Conservation (phyloP, 164 flowering plant genomes). For the Litsea cubeba region DNA sequence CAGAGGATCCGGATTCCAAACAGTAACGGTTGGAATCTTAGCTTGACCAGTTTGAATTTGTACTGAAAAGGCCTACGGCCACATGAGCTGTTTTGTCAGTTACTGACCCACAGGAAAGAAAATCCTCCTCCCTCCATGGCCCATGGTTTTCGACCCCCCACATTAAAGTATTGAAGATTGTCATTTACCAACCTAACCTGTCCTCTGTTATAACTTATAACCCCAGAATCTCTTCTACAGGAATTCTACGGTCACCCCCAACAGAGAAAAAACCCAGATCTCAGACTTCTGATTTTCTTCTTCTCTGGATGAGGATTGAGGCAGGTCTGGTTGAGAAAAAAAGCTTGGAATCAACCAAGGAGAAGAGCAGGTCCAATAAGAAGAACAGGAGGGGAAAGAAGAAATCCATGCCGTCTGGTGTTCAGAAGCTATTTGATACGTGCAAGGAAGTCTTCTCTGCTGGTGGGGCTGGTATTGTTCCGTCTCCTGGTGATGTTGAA, state of each 20-base stretch:
- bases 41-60: too few relatives aligned
- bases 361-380: constrained; percentile 10
- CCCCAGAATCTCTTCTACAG: too few relatives aligned
- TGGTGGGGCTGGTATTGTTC: constrained; percentile 54
- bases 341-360: not conserved
- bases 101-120: too few relatives aligned
- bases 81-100: too few relatives aligned
- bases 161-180: too few relatives aligned
- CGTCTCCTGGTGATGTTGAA: constrained; percentile 41
- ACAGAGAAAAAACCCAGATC: not conserved
- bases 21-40: too few relatives aligned
- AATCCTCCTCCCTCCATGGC: too few relatives aligned
- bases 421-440: constrained; percentile 43
- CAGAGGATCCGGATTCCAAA: too few relatives aligned
- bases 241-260: not conserved
- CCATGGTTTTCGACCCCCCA: too few relatives aligned
- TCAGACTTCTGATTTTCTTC: not conserved
- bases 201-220: too few relatives aligned
- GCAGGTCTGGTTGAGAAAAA: constrained; percentile 19
- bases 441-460: constrained; percentile 42
- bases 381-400: not conserved
- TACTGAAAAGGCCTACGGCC: too few relatives aligned
- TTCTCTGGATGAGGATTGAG: constrained; percentile 19
- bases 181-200: too few relatives aligned
- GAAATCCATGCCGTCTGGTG: constrained; percentile 3